A percentile compares a stretch with the other conserved stretches of the same genome.
These are phyloP conservation scores for Russula abietina DNA, from an alignment of 768 basidiomycete genomes.

Conservation along the genomic window DNA sequence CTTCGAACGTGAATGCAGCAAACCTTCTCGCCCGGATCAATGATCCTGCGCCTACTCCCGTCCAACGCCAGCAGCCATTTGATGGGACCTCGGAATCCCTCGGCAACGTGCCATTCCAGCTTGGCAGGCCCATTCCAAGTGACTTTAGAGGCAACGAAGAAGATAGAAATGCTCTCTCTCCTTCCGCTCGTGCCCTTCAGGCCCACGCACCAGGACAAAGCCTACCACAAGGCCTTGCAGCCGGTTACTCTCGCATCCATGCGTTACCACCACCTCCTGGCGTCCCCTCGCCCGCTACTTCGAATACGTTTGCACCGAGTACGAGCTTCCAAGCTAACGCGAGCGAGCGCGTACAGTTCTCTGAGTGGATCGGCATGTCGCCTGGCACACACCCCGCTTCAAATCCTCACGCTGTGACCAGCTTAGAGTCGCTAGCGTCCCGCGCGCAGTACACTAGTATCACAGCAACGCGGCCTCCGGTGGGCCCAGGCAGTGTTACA, in stretches of 20 bases:
- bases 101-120: conserved; percentile 38
- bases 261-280: conserved; percentile 44
- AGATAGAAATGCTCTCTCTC: conserved; percentile 45
- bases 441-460: conserved; percentile 51
- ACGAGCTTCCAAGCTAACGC: conserved; percentile 27
- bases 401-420: conserved; percentile 27
- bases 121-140: conserved; percentile 31
- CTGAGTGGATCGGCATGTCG: conserved; percentile 33
- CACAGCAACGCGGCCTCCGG: conserved; percentile 28
- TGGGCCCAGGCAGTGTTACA: conserved; percentile 22
- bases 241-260: conserved; percentile 86
- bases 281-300: conserved; percentile 35
- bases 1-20: conserved; percentile 22
- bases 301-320: conserved; percentile 30
- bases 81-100: conserved; percentile 33
- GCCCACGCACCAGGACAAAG: conserved; percentile 87
- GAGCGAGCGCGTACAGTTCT: conserved; percentile 25
- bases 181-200: conserved; percentile 73
- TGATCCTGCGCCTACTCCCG: conserved; percentile 21
- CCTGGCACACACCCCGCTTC: conserved; percentile 28
- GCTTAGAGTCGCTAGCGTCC: conserved; percentile 51
- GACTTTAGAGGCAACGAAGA: conserved; percentile 28
- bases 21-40: conserved; percentile 26
- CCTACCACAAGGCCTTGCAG: conserved; percentile 87
- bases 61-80: conserved; percentile 25